Evolutionary conservation across 805 yeast species (phyloP).

Genomic region (Suhomyces emberorum): DNA sequence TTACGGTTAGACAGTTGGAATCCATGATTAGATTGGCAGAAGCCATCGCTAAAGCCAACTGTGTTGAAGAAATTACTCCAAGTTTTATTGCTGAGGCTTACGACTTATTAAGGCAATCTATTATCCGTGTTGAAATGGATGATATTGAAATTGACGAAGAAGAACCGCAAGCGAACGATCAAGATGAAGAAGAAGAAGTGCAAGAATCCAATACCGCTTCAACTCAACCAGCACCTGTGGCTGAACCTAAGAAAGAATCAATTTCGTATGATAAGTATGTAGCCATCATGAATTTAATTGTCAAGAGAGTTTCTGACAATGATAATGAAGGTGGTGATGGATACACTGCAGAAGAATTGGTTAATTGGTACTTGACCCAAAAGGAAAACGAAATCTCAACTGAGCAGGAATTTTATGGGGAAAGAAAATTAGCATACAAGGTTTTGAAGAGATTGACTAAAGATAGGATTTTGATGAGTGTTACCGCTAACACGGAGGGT

Average conservation of each 20-base stretch:
- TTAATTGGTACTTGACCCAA: slow-evolving; percentile 77
- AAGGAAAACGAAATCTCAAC: slow-evolving; percentile 67
- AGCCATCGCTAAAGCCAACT: slow-evolving; percentile 95
- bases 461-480: slow-evolving; percentile 74
- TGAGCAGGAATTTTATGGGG: slow-evolving; percentile 68
- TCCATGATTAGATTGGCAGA: slow-evolving; percentile 90
- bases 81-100: slow-evolving; percentile 91
- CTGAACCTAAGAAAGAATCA: slow-evolving; percentile 27
- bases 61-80: slow-evolving; percentile 83
- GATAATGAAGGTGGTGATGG: slow-evolving; percentile 55
- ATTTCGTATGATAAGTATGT: slow-evolving; percentile 86
- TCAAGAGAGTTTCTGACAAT: slow-evolving; percentile 57
- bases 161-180: slow-evolving; percentile 12
- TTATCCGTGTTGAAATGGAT: slow-evolving; percentile 90
- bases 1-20: slow-evolving; percentile 95
- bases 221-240: slow-evolving; percentile 3
- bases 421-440: slow-evolving; percentile 68
- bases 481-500: slow-evolving; percentile 33
- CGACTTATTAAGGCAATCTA: slow-evolving; percentile 82
- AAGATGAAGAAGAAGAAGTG: slow-evolving; percentile 16
- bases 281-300: slow-evolving; percentile 75
- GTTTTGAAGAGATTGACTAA: slow-evolving; percentile 80
- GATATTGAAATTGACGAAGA: slow-evolving; percentile 78
- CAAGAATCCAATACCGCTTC: slow-evolving; percentile 10
- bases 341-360: slow-evolving; percentile 61